These are phyloP conservation scores for Russula sp. DNA, from an alignment of 768 basidiomycete species.

Conservation along the genomic window DNA sequence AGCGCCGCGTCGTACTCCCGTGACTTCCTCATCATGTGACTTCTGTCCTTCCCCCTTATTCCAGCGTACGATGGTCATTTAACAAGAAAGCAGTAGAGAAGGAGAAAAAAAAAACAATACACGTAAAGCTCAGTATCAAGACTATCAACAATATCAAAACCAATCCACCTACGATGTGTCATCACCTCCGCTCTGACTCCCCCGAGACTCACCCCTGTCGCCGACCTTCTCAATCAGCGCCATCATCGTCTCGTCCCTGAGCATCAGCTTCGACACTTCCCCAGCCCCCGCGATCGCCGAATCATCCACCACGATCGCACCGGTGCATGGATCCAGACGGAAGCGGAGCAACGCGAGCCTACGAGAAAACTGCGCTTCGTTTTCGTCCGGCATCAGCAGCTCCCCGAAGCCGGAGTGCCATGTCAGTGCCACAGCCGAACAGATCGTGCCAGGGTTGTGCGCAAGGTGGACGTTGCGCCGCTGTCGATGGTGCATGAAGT, in stretches of 20 bases:
- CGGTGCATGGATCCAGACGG: slow-evolving; percentile 17
- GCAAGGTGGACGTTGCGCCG: slow-evolving; percentile 17
- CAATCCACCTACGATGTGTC: too few species aligned
- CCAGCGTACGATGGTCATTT: too few species aligned
- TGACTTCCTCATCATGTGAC: too few species aligned
- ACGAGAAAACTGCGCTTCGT: background rate
- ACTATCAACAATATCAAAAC: background rate
- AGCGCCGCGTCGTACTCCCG: too few species aligned
- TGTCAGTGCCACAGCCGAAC: slow-evolving; percentile 12
- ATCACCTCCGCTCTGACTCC: too few species aligned
- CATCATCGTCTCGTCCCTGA: slow-evolving; percentile 18
- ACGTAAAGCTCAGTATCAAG: too few species aligned
- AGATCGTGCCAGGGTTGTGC: slow-evolving; percentile 15
- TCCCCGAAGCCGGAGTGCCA: slow-evolving; percentile 22
- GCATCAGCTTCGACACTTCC: background rate
- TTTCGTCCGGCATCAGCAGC: slow-evolving; percentile 13
- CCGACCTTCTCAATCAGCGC: background rate
- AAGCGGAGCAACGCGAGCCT: slow-evolving; percentile 18
- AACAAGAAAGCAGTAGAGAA: too few species aligned
- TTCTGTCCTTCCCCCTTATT: too few species aligned
- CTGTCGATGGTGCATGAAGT: slow-evolving; percentile 36
- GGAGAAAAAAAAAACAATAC: too few species aligned
- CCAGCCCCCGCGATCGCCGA: background rate
- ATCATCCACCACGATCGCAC: slow-evolving; percentile 23
- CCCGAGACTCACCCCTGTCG: too few species aligned